Base-by-base conservation (phyloP, 257 asterid species). In the Lavandula angustifolia region DNA sequence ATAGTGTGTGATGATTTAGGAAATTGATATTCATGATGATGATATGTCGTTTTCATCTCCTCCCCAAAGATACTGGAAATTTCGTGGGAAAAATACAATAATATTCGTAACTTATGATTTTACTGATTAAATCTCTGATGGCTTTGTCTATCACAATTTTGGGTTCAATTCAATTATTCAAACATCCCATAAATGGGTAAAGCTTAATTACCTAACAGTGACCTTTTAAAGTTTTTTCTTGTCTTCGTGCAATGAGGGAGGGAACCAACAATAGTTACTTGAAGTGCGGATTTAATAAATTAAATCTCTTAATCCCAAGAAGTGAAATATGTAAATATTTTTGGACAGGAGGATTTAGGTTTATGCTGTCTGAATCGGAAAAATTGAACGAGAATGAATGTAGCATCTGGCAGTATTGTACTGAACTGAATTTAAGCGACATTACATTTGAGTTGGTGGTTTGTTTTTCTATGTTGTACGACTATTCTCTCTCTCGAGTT, bases 1-100 rank as follows among this genome's bases (percentile, higher is more conserved):
- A 50, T 9, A 9, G 16, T 6, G 53, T 53, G 35, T 49, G 62
- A 59, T 61, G 7, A 60, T n/a, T 32, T 42, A 10, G 7, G 13
- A 50, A 13, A 66, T 54, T 57, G 68, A 66, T 66, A 48, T 49
- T 51, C 58, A 62, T 62, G 85, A 67, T 70, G 54, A 52, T 73
- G 86, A 78, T 32, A 49, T 40, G 86, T 85, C 86, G 66, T 70
- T 82, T 76, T 78, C 88, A 67, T 72, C 81, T 64, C 61, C 49
- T 47, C 56, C 79, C 77, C 74, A 50, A 68, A 66, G 68, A 68
- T 60, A n/a, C 66, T 78, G 77, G 86, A 76, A 67, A 54, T 17
- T 79, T 79, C 34, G 83, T 67, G 83, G 81, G 11, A 2, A 22
- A 41, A 22, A 32, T 27, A 2, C 16, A 61, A 44, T 29, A 12